phyloP scores from a whole-genome alignment of 305 asterid genomes.

The Rubia peregrina region DNA sequence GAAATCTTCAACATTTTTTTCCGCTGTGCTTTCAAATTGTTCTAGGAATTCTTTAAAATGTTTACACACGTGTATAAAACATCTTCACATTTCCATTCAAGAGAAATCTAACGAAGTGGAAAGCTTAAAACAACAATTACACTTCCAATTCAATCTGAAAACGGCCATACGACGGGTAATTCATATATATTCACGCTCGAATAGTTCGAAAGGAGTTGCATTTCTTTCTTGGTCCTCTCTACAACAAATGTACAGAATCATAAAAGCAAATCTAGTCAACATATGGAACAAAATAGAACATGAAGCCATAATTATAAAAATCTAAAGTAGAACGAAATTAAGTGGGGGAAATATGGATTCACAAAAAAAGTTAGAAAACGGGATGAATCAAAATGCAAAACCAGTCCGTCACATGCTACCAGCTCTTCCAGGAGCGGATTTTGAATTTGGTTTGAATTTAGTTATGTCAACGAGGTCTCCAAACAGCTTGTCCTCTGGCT shows the following conservation, averaged over 20 bases:
- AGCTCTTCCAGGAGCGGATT: constrained; percentile 49
- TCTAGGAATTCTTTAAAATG: no score
- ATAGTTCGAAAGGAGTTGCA: constrained; percentile 12
- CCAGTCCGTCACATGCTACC: constrained; percentile 58
- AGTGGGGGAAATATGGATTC: constrained; percentile 16
- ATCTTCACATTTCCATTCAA: no score
- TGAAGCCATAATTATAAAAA: constrained; percentile 26
- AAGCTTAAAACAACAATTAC: no score
- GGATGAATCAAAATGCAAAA: constrained; percentile 21
- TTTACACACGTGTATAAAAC: no score
- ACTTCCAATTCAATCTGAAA: neutral
- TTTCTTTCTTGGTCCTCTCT: constrained; percentile 38
- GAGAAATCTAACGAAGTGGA: no score
- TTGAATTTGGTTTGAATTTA: constrained; percentile 60
- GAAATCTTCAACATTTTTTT: no score
- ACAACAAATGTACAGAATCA: constrained; percentile 53
- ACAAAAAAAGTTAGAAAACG: constrained; percentile 25
- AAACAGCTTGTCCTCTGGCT: constrained; percentile 87
- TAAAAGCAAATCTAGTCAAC: constrained; percentile 26
- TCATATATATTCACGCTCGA: constrained; percentile 18
- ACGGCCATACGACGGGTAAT: neutral
- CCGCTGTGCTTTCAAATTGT: no score
- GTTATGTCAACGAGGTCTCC: constrained; percentile 93
- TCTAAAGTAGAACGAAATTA: constrained; percentile 21
- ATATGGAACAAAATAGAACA: constrained; percentile 21